Evolutionary conservation across 2,329 filamentous ascomycete species (phyloP).

Genomic region (Trichoderma sp.): DNA sequence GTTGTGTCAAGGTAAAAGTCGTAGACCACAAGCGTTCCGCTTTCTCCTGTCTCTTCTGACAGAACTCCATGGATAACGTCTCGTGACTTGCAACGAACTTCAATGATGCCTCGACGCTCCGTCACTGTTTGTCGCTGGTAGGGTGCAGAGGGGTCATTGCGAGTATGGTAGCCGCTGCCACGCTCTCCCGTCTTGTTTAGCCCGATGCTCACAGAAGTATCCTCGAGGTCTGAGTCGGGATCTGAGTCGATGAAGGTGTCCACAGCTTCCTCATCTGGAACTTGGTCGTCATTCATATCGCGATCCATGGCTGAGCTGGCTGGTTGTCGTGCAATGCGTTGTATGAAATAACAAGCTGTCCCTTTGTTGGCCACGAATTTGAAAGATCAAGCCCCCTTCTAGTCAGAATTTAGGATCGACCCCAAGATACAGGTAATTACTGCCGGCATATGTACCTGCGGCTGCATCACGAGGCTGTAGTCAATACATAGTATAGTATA

Average conservation of each 20-base stretch:
- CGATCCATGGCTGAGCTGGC: background rate
- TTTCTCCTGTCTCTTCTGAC: slow-evolving; percentile 30
- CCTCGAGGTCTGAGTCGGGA: slow-evolving; percentile 30
- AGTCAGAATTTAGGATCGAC: background rate
- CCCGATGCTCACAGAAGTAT: slow-evolving; percentile 31
- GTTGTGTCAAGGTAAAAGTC: slow-evolving; percentile 36
- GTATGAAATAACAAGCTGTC: background rate
- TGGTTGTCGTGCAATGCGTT: no score
- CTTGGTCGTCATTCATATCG: slow-evolving; percentile 5
- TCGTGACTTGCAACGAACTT: slow-evolving; percentile 35
- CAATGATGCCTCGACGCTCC: slow-evolving; percentile 35
- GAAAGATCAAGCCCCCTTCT: background rate
- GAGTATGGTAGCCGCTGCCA: slow-evolving; percentile 33
- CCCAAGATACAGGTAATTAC: background rate
- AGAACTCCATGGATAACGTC: slow-evolving; percentile 37
- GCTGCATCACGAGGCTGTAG: slow-evolving; percentile 15
- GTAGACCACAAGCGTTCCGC: slow-evolving; percentile 35
- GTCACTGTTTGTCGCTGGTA: slow-evolving; percentile 33
- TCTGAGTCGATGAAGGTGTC: slow-evolving; percentile 14
- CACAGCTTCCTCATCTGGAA: slow-evolving; percentile 12
- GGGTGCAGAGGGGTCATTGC: slow-evolving; percentile 33
- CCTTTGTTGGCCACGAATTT: background rate
- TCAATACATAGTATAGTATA: background rate
- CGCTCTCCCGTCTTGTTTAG: slow-evolving; percentile 31
- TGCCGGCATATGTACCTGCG: background rate